These are phyloP conservation scores for Apiotrichum akiyoshidainum DNA, from an alignment of 1,284 basidiomycete species.

Conservation along the genomic window DNA sequence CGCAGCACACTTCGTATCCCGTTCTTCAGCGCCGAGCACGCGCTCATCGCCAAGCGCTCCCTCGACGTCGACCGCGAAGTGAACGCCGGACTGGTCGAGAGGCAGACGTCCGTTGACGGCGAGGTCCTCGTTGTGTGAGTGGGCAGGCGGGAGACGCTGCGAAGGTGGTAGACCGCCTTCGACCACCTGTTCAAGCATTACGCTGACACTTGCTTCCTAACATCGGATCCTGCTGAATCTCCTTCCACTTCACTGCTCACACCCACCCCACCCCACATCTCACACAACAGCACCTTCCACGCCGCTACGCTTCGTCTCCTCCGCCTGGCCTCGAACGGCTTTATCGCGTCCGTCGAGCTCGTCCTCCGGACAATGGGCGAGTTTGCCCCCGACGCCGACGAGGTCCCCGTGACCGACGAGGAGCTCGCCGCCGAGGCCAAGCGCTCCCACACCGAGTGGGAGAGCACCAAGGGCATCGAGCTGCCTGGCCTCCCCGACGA, in stretches of 20 bases:
- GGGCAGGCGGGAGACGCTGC: no score
- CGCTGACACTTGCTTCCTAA: background rate
- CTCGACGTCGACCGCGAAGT: slow-evolving; percentile 82
- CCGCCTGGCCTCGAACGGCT: slow-evolving; percentile 73
- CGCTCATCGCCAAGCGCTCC: slow-evolving; percentile 69
- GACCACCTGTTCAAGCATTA: no score
- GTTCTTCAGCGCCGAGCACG: slow-evolving; percentile 68
- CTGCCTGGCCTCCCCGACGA: slow-evolving; percentile 16
- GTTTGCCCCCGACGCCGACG: slow-evolving; percentile 54
- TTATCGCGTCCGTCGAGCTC: slow-evolving; percentile 80
- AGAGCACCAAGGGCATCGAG: slow-evolving; percentile 43
- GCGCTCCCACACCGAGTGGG: slow-evolving; percentile 24
- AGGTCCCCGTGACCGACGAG: slow-evolving; percentile 29
- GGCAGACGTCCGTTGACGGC: slow-evolving; percentile 64
- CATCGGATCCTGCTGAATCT: background rate
- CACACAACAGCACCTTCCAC: slow-evolving; percentile 28
- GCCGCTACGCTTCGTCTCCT: slow-evolving; percentile 78
- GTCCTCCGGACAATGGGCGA: slow-evolving; percentile 75
- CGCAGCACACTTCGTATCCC: slow-evolving; percentile 71
- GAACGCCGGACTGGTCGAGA: slow-evolving; percentile 70
- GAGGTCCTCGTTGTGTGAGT: slow-evolving; percentile 66
- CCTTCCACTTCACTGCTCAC: background rate
- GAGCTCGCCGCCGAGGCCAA: slow-evolving; percentile 32
- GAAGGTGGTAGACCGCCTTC: no score
- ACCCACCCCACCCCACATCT: no score